Base-by-base conservation (phyloP, 2,329 filamentous ascomycete species). In the Aspergillus niger region DNA sequence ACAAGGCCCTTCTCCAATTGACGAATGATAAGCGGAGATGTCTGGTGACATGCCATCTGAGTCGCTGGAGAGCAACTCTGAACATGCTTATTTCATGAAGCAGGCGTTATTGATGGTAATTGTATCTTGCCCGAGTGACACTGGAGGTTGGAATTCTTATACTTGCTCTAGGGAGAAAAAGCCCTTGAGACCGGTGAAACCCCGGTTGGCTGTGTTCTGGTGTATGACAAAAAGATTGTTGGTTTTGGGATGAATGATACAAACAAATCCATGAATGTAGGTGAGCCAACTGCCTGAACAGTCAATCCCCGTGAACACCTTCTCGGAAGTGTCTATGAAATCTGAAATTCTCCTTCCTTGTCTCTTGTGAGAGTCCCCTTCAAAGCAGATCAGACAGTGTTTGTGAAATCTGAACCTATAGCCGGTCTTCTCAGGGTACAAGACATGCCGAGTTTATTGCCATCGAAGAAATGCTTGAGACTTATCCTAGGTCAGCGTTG, bases 231-330 rank as follows among this genome's bases (percentile, higher is more conserved):
- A 65, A 83, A 86, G 67, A 84, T 97, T 65, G 92, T 99, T 66
- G 93, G 91, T 44, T 86, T 85, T 64, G 95, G 95, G 63, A 97
- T 97, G 91, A 99, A 99, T 71, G 95, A 96, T 65, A 99, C 95
- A 56, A 99, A 97, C 71, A 84, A 91, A 67, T 95, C 91, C 26
- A 87, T 94, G 72, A 87, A 86, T 74, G 83, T 85, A 75, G 54
- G 79, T 73, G 17, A 32, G 22, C 49, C 43, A 41, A 10, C 20
- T 28, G 24, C n/a, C 13, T 15, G 24, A 39, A 53, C 11, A 17
- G 10, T 36, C 20, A 47, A 28, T 8, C 6, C 41, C 3, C 13
- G n/a, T 30, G 11, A 8, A 50, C 8, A 30, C 3, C 28, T 20
- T 20, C 20, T 30, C 28, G 28, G 28, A 30, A 30, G 28, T 30